phyloP scores from a whole-genome alignment of 768 basidiomycete genomes.

The Chalciporus pseudorubinellus region DNA sequence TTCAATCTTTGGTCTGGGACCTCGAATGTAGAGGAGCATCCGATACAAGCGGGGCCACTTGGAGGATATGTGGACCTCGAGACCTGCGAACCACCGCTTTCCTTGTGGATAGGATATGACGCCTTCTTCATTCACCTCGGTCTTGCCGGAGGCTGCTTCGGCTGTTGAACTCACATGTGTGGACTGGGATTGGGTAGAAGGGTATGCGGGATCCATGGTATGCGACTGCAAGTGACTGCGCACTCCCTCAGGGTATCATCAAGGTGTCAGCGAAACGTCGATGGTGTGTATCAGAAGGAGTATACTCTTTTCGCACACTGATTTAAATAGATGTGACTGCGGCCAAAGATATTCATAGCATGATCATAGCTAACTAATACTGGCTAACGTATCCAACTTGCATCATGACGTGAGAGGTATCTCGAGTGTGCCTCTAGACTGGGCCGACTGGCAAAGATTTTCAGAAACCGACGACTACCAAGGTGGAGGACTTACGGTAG shows the following conservation, averaged over 20 bases:
- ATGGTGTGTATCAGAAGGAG: too few species aligned
- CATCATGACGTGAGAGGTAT: not conserved
- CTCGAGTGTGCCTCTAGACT: slow-evolving; percentile 5
- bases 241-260: not conserved
- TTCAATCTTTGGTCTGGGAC: slow-evolving; percentile 57
- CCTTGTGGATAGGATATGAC: not conserved
- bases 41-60: slow-evolving; percentile 21
- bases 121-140: slow-evolving; percentile 2
- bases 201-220: slow-evolving; percentile 12
- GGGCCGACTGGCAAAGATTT: slow-evolving; percentile 13
- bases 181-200: slow-evolving; percentile 11
- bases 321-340: too few species aligned
- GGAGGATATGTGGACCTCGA: slow-evolving; percentile 10
- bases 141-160: slow-evolving; percentile 3
- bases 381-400: too few species aligned
- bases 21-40: slow-evolving; percentile 44
- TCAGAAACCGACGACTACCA: slow-evolving; percentile 12
- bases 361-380: too few species aligned
- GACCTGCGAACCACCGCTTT: not conserved
- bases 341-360: too few species aligned
- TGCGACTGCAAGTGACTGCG: not conserved
- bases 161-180: slow-evolving; percentile 7
- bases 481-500: slow-evolving; percentile 47
- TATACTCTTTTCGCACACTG: too few species aligned
- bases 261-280: not conserved